Base-by-base conservation (phyloP, 768 basidiomycete species). In the Suillus paluster region DNA sequence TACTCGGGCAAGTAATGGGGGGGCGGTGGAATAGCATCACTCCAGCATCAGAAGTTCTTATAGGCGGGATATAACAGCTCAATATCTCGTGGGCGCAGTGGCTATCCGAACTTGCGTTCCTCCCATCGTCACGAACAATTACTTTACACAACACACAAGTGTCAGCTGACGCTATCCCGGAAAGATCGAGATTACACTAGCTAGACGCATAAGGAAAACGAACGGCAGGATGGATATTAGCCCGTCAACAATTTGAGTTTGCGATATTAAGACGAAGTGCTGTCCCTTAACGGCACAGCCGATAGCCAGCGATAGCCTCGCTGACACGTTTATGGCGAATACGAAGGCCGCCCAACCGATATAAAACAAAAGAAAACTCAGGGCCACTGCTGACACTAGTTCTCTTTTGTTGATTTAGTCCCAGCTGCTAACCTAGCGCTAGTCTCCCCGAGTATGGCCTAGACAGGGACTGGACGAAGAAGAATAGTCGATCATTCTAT, bases 211-310 rank as follows among this genome's bases (percentile, higher is more conserved):
- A 74, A 61, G 74, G 64, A 69, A 71, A 56, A 48, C 50, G 21
- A 61, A 59, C 38, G 42, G 42, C 25, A 63, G 55, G 57, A 55
- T 52, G 33, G 58, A 60, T 42, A 62, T 66, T 60, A 59, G 65
- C 64, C 66, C 57, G 64, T 56, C 68, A 68, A 63, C 52, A 36
- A 59, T 73, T 62, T 62, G 59, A 64, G 60, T 62, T 70, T 56
- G 67, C 46, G 56, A 64, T 66, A 55, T 48, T 48, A 52, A 57
- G 59, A n/a, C 62, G 46, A 63, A 64, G 54, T 65, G 64, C 66
- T 68, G 67, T 63, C 70, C 62, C 58, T 44, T 64, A 52, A 39
- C 57, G 56, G 64, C 72, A 75, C 67, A 74, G 68, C 74, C 70
- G 53, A 59, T 64, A 48, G 66, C 69, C 71, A 67, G 73, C 70